Conservation (phyloP, 2,329 filamentous ascomycete genomes). For the Stagonosporopsis chrysanthemi region DNA sequence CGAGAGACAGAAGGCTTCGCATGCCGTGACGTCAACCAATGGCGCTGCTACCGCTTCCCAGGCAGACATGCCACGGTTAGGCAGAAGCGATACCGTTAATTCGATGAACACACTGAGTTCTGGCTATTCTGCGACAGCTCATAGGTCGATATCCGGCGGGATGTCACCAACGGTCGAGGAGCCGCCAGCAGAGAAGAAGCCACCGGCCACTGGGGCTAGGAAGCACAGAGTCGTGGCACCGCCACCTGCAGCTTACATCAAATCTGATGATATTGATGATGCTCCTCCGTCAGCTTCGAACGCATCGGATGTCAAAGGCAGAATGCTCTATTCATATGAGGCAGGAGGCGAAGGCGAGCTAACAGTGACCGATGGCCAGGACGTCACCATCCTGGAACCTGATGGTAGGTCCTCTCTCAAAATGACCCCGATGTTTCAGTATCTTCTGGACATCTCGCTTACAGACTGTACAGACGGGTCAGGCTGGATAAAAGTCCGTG, state of each 20-base stretch:
- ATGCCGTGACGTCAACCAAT: slow-evolving; percentile 58
- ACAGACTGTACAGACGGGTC: slow-evolving; percentile 71
- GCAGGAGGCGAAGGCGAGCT: slow-evolving; percentile 82
- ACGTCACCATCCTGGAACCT: slow-evolving; percentile 79
- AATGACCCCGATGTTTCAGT: slow-evolving; percentile 25
- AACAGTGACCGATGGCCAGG: slow-evolving; percentile 77
- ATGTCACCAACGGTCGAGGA: slow-evolving; percentile 62
- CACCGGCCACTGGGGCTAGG: slow-evolving; percentile 29
- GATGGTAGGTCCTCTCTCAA: slow-evolving; percentile 72
- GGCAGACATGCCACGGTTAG: slow-evolving; percentile 72
- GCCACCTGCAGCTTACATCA: slow-evolving; percentile 82
- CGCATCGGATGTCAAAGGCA: slow-evolving; percentile 71
- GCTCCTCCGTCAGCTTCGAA: slow-evolving; percentile 41
- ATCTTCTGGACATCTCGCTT: slow-evolving; percentile 27
- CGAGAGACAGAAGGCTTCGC: slow-evolving; percentile 81
- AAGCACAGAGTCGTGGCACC: slow-evolving; percentile 85
- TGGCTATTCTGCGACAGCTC: slow-evolving; percentile 81
- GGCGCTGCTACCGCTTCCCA: slow-evolving; percentile 58
- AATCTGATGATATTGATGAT: slow-evolving; percentile 66
- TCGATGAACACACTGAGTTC: slow-evolving; percentile 79
- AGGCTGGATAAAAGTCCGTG: slow-evolving; percentile 88
- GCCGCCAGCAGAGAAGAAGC: slow-evolving; percentile 48
- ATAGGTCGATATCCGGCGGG: slow-evolving; percentile 74
- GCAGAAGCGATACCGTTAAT: slow-evolving; percentile 85
- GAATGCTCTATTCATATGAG: slow-evolving; percentile 90